Conservation (phyloP, 225 moss, liverwort and hornwort species). For the Rhytidiadelphus loreus region DNA sequence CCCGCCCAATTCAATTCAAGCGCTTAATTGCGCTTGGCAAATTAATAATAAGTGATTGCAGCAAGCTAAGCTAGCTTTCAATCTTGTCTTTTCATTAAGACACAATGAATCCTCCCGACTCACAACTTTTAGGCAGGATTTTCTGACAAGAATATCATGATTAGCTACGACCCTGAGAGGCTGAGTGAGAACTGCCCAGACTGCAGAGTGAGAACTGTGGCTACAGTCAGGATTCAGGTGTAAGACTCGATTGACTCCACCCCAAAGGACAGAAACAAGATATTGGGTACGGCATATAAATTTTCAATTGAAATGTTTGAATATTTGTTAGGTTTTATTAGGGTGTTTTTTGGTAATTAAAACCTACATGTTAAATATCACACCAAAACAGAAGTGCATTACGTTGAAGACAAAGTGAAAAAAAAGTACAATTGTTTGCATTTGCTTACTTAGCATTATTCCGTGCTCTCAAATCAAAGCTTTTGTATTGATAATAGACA, state of each 20-base stretch:
- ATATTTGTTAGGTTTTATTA: neutral
- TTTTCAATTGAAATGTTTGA: neutral
- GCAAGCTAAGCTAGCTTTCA: neutral
- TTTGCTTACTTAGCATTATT: neutral
- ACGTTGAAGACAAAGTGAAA: neutral
- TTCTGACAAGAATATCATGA: neutral
- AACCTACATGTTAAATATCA: neutral
- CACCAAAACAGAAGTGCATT: neutral
- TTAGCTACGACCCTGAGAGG: neutral
- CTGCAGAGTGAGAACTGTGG: neutral
- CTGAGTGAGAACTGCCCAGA: neutral
- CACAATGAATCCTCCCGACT: neutral
- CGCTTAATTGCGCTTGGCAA: neutral
- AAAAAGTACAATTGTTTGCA: neutral
- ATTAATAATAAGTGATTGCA: neutral
- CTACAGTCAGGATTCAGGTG: neutral
- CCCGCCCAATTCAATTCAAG: too few relatives aligned
- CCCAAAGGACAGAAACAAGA: neutral
- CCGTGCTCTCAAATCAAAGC: neutral
- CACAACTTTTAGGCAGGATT: neutral
- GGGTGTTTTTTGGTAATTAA: neutral
- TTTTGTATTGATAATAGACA: neutral
- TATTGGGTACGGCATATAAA: neutral
- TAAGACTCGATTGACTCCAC: neutral
- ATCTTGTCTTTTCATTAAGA: neutral